These are phyloP conservation scores for Aphanomyces cochlioides DNA, from an alignment of 352 stramenopile species.

Conservation along the genomic window DNA sequence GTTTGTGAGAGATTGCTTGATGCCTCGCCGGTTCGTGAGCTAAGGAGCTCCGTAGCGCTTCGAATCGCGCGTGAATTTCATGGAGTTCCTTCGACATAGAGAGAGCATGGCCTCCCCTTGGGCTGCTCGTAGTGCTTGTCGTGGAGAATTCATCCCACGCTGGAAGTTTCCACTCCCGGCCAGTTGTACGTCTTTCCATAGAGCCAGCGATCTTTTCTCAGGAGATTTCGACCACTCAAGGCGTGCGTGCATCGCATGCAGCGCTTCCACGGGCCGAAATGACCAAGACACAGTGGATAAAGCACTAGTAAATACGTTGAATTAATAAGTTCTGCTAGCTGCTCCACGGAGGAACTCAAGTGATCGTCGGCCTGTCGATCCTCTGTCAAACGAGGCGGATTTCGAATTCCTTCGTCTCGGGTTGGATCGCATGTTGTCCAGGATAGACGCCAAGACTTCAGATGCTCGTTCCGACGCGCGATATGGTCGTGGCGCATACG, in stretches of 20 bases:
- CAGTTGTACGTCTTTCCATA: neutral
- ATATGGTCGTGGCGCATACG: neutral
- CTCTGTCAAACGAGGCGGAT: constrained; percentile 4
- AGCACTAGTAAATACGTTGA: neutral
- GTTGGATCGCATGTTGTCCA: constrained; percentile 11
- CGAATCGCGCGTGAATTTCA: constrained; percentile 13
- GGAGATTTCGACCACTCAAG: too few relatives aligned
- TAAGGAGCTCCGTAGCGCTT: neutral
- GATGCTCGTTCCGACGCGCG: neutral
- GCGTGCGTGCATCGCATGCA: too few relatives aligned
- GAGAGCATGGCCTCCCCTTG: neutral
- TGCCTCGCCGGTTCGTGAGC: neutral
- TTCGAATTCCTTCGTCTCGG: constrained; percentile 11
- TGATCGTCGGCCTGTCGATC: neutral
- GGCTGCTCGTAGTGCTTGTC: too few relatives aligned
- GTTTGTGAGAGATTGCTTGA: neutral
- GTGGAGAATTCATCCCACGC: constrained; percentile 18
- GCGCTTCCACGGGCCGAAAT: too few relatives aligned
- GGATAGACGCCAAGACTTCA: neutral
- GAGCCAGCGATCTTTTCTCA: neutral
- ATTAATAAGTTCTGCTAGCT: constrained; percentile 1
- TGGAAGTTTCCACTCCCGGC: constrained; percentile 8
- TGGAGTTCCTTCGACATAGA: neutral
- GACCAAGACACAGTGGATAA: neutral
- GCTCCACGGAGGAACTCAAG: neutral